These are phyloP conservation scores for Actinidia arguta DNA, from an alignment of 179 eudicot species.

Conservation along the genomic window DNA sequence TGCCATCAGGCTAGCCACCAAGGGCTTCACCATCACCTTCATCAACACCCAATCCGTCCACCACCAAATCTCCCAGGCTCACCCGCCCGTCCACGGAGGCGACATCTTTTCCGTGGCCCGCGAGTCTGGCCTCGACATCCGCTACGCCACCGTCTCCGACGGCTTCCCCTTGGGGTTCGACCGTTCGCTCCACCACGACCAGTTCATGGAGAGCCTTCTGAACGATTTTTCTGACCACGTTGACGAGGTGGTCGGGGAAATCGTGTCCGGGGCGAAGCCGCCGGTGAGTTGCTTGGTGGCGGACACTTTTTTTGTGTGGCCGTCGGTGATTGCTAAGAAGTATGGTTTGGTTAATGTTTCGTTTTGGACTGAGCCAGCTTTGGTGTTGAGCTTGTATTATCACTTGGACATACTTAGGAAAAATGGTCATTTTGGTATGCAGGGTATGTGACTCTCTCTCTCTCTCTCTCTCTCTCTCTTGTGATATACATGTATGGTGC, in stretches of 20 bases:
- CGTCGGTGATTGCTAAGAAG: conserved; percentile 34
- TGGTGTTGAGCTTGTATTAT: conserved; percentile 46
- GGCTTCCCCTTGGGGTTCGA: conserved; percentile 49
- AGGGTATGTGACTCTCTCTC: conserved; percentile 16
- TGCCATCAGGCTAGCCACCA: conserved; percentile 74
- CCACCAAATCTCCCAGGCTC: conserved; percentile 40
- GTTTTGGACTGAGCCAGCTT: conserved; percentile 54
- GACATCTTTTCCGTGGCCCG: conserved; percentile 54
- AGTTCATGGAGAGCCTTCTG: conserved; percentile 38
- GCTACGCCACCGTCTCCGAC: conserved; percentile 54
- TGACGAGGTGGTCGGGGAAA: conserved; percentile 35
- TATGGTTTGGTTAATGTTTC: conserved; percentile 36
- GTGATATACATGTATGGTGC: neutral
- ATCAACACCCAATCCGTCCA: conserved; percentile 60
- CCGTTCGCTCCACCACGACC: conserved; percentile 42
- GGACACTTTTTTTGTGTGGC: conserved; percentile 47
- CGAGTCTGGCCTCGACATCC: conserved; percentile 55
- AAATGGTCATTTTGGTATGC: conserved; percentile 43
- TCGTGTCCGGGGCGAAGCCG: conserved; percentile 17
- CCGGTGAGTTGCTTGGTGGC: conserved; percentile 40
- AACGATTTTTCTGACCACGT: conserved; percentile 51
- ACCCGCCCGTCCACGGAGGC: neutral
- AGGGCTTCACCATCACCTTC: conserved; percentile 74
- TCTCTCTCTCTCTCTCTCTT: neutral
- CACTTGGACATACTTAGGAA: conserved; percentile 42